A percentile compares a stretch with the other conserved stretches of the same genome.
Evolutionary conservation across 2,329 filamentous ascomycete genomes (phyloP).

Genomic region (Fusarium euwallaceae): DNA sequence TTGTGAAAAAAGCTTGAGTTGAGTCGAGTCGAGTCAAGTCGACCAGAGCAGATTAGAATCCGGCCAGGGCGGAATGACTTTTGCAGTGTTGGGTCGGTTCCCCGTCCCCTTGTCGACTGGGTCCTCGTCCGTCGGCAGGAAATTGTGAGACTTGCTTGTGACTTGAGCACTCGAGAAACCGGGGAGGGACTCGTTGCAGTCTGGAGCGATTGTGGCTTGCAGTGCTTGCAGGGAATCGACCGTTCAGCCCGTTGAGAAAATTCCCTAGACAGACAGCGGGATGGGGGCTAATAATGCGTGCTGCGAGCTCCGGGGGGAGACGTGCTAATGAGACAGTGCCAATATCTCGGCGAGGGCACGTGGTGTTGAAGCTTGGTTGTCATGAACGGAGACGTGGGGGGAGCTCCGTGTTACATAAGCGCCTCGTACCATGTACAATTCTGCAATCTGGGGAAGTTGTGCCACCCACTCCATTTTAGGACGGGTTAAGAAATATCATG

Average conservation of each 20-base stretch:
- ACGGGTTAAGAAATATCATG: background rate
- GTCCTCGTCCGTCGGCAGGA: constrained; percentile 9
- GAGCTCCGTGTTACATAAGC: constrained; percentile 14
- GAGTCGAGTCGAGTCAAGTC: background rate
- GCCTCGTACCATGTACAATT: background rate
- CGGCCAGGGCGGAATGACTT: background rate
- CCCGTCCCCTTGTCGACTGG: constrained; percentile 17
- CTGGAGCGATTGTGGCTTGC: constrained; percentile 35
- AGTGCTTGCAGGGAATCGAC: constrained; percentile 13
- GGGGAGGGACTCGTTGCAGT: constrained; percentile 1
- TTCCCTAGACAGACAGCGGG: background rate
- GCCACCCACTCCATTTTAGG: background rate
- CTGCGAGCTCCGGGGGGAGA: background rate
- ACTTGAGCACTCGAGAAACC: background rate
- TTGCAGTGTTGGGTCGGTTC: constrained; percentile 2
- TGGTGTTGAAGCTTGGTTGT: constrained; percentile 41
- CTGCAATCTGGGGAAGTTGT: background rate
- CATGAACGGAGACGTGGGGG: constrained; percentile 30
- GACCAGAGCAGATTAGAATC: background rate
- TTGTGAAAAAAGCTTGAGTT: background rate
- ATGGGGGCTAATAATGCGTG: constrained; percentile 5
- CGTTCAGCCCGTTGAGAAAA: constrained; percentile 7
- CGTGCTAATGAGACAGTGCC: constrained; percentile 23
- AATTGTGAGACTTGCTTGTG: constrained; percentile 13
- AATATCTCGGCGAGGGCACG: constrained; percentile 35